Conservation (phyloP, 257 asterid species). For the Solanum sitiens region DNA sequence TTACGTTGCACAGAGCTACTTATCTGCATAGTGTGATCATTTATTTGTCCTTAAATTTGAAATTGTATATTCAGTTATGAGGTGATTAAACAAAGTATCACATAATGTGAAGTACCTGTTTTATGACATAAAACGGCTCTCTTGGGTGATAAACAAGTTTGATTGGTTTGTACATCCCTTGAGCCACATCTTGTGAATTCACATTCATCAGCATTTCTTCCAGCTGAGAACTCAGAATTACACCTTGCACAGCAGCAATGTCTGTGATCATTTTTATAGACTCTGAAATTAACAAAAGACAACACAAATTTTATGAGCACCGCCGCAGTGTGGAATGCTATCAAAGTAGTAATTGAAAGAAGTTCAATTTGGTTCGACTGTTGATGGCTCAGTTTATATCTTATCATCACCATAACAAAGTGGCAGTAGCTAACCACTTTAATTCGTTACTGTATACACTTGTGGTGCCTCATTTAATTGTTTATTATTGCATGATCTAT, state of each 20-base stretch:
- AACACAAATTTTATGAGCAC: background rate
- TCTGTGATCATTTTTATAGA: constrained; percentile 46
- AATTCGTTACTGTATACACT: background rate
- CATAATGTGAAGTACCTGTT: constrained; percentile 30
- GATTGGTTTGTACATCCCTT: constrained; percentile 47
- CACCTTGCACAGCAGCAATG: constrained; percentile 71
- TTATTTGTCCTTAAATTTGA: background rate
- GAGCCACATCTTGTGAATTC: constrained; percentile 36
- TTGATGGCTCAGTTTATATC: background rate
- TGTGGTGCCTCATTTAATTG: background rate
- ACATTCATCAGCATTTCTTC: constrained; percentile 54
- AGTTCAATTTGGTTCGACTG: background rate
- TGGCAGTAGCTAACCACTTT: background rate
- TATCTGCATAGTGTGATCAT: background rate
- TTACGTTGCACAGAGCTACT: background rate
- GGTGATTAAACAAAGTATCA: background rate
- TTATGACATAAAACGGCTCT: constrained; percentile 74
- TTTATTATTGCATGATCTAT: background rate
- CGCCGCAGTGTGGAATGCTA: background rate
- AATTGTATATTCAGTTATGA: background rate
- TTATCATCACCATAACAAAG: background rate
- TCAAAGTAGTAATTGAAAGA: background rate
- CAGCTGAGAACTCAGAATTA: constrained; percentile 71
- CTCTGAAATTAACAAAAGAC: constrained; percentile 19
- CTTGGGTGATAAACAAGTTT: constrained; percentile 66